Conservation (phyloP, 805 yeast species). For the Metschnikowia peoriensis region DNA sequence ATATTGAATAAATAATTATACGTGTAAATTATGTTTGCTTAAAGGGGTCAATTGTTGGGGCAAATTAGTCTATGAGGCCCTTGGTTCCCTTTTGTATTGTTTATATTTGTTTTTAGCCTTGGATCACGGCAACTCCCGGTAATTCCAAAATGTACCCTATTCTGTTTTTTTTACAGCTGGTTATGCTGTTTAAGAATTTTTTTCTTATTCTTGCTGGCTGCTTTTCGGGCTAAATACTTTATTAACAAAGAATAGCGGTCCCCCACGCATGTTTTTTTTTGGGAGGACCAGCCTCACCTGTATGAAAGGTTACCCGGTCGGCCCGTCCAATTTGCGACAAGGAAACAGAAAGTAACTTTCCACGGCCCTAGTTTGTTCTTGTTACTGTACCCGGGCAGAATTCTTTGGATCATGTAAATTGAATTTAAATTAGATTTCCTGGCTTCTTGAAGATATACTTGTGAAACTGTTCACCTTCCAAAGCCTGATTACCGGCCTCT, state of each 20-base stretch:
- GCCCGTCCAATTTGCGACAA: background rate
- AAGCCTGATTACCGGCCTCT: conserved; percentile 24
- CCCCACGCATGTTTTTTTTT: conserved; percentile 3
- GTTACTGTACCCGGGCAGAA: too few relatives aligned
- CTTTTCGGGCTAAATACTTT: background rate
- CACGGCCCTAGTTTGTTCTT: too few relatives aligned
- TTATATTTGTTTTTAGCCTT: background rate
- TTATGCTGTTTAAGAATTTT: too few relatives aligned
- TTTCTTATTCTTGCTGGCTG: background rate
- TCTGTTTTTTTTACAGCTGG: background rate
- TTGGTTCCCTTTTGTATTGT: background rate
- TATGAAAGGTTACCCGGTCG: conserved; percentile 10
- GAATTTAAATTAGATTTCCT: background rate
- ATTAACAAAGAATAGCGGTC: background rate
- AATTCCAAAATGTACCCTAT: background rate
- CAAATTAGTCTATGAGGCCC: background rate
- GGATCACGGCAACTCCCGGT: background rate
- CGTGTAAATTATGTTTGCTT: background rate
- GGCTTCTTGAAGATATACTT: background rate
- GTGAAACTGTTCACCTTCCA: background rate
- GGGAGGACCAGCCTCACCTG: conserved; percentile 9
- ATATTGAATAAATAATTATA: too few relatives aligned
- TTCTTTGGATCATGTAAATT: too few relatives aligned
- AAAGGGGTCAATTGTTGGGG: background rate
- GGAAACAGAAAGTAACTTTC: background rate